Evolutionary conservation across 1,284 basidiomycete genomes (phyloP).

Genomic region (Malassezia psittaci): DNA sequence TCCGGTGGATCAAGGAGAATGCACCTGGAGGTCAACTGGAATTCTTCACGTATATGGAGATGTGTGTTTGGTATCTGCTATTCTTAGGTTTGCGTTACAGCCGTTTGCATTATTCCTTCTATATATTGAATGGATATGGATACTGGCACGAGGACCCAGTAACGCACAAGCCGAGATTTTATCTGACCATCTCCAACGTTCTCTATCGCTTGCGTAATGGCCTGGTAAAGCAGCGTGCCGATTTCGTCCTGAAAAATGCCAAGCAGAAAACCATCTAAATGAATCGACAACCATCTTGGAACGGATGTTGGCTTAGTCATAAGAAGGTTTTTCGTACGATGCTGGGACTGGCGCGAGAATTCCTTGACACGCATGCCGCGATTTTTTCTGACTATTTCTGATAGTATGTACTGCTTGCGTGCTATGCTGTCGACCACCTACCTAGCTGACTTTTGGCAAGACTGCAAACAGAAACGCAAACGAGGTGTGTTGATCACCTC

Average conservation of each 20-base stretch:
- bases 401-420: too few species aligned
- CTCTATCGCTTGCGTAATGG: neutral
- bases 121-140: slow-evolving; percentile 37
- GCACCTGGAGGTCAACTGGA: slow-evolving; percentile 55
- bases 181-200: slow-evolving; percentile 20
- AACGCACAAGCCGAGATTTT: slow-evolving; percentile 26
- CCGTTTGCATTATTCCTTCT: slow-evolving; percentile 37
- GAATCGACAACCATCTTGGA: too few species aligned
- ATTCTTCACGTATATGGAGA: slow-evolving; percentile 60
- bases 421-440: too few species aligned
- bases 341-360: too few species aligned
- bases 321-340: too few species aligned
- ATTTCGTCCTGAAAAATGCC: neutral
- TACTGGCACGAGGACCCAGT: slow-evolving; percentile 30
- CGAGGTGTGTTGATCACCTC: too few species aligned
- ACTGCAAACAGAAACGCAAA: too few species aligned
- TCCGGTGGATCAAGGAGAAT: slow-evolving; percentile 56
- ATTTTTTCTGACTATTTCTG: too few species aligned
- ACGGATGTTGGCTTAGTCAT: too few species aligned
- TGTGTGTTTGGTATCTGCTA: slow-evolving; percentile 45
- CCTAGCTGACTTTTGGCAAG: too few species aligned
- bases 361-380: too few species aligned
- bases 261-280: neutral
- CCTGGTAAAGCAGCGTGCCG: neutral
- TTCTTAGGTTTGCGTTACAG: slow-evolving; percentile 31